Evolutionary conservation across 2,329 filamentous ascomycete species (phyloP).

Genomic region (Exophiala phaeomuriformis): DNA sequence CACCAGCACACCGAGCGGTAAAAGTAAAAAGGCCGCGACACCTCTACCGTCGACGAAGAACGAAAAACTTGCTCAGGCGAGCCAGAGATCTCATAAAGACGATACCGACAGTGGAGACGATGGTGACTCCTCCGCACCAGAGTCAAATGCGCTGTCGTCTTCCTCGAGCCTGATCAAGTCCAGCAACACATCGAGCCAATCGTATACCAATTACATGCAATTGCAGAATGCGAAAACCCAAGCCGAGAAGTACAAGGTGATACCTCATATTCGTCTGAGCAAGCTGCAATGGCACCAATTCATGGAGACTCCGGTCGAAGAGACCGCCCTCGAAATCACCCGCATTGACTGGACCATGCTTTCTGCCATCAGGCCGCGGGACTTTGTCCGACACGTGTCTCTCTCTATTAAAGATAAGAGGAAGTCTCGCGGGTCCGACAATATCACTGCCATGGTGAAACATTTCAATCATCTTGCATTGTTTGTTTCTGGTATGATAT

Average conservation of each 20-base stretch:
- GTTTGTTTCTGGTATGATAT: conserved; percentile 74
- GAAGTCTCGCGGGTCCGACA: conserved; percentile 49
- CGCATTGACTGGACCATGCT: conserved; percentile 99
- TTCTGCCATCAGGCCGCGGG: conserved; percentile 83
- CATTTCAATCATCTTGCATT: conserved; percentile 83
- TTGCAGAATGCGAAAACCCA: conserved; percentile 76
- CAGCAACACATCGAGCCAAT: conserved; percentile 37
- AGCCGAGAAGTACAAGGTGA: conserved; percentile 64
- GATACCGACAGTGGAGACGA: conserved; percentile 25
- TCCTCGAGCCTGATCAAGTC: conserved; percentile 36
- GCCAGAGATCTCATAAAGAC: conserved; percentile 36
- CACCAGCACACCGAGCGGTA: conserved; percentile 4
- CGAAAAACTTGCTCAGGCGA: conserved; percentile 12
- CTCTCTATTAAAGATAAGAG: conserved; percentile 61
- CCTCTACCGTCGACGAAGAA: conserved; percentile 9
- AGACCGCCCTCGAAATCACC: conserved; percentile 84
- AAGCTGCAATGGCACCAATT: conserved; percentile 86
- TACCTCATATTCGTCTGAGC: conserved; percentile 61
- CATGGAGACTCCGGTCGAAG: conserved; percentile 77
- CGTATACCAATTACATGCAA: conserved; percentile 38
- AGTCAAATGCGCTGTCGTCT: conserved; percentile 36
- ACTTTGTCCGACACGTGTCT: conserved; percentile 86
- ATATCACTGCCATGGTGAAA: conserved; percentile 88
- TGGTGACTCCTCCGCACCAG: conserved; percentile 30
- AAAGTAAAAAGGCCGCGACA: conserved; percentile 8